A percentile compares a stretch with the other conserved stretches of the same genome.
Evolutionary conservation across 495 filamentous ascomycete genomes (phyloP).

Genomic region (Penicillium cosmopolitanum): DNA sequence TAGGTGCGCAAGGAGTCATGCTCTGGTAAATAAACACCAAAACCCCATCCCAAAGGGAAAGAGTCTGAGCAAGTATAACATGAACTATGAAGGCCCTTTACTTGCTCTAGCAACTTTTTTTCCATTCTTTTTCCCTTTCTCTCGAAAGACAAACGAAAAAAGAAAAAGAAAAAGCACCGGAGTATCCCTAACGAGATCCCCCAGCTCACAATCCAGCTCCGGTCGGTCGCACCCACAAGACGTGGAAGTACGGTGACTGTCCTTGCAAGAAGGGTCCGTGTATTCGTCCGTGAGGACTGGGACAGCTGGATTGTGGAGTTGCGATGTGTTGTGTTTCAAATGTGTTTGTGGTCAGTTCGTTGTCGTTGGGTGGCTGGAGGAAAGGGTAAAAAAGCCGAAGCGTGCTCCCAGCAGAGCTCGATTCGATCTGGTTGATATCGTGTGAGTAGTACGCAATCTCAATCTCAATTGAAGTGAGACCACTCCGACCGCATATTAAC

Average conservation of each 20-base stretch:
- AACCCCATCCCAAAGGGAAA: conserved; percentile 11
- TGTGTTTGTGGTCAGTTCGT: no score
- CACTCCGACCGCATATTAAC: no score
- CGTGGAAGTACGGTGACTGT: conserved; percentile 48
- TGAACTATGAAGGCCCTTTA: conserved; percentile 58
- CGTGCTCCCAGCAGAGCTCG: no score
- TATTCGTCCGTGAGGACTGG: conserved; percentile 26
- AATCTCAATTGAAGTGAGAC: no score
- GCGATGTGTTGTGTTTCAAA: no score
- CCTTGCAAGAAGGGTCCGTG: conserved; percentile 46
- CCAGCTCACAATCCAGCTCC: conserved; percentile 47
- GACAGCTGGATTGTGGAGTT: conserved; percentile 45
- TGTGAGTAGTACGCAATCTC: no score
- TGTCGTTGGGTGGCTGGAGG: no score
- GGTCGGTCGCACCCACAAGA: conserved; percentile 52
- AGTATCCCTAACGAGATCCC: conserved; percentile 18
- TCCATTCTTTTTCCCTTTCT: no score
- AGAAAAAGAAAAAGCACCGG: conserved; percentile 11
- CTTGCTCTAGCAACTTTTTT: conserved; percentile 47
- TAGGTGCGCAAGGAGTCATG: conserved; percentile 58
- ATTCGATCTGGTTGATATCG: no score
- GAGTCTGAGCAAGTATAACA: conserved; percentile 43
- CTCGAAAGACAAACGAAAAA: conserved; percentile 11
- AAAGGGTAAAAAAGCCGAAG: no score
- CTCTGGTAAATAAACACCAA: conserved; percentile 41